Conservation (phyloP, 345 rosid species). For the Dipteronia dyeriana region DNA sequence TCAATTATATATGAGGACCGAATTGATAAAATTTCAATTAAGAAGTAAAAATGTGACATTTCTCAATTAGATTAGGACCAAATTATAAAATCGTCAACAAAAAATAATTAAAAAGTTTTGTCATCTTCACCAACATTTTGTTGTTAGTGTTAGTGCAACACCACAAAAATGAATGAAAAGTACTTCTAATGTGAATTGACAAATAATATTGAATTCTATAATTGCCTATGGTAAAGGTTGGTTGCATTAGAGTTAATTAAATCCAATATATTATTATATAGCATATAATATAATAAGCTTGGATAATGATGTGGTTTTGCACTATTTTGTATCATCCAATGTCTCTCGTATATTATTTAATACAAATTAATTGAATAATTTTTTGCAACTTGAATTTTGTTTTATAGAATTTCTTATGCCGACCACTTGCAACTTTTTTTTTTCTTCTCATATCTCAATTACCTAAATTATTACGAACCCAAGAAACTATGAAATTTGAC, state of each 20-base stretch:
- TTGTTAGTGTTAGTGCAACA: neutral
- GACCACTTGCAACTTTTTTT: neutral
- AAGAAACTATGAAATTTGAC: neutral
- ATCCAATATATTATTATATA: neutral
- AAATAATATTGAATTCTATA: neutral
- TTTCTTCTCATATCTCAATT: neutral
- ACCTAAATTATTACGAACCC: neutral
- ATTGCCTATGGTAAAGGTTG: neutral
- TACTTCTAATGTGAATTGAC: too few species aligned
- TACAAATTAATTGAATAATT: neutral
- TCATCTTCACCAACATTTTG: neutral
- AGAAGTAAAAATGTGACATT: too few species aligned
- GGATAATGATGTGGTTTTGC: constrained; percentile 1
- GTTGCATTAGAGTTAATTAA: neutral
- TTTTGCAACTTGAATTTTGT: constrained; percentile 3
- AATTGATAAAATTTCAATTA: too few species aligned
- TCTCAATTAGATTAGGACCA: too few species aligned
- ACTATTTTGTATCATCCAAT: neutral
- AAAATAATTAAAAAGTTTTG: neutral
- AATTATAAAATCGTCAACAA: too few species aligned
- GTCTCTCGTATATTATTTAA: neutral
- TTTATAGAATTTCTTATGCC: neutral
- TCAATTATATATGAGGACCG: too few species aligned
- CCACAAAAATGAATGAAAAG: neutral
- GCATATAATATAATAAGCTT: neutral